Base-by-base conservation (phyloP, 768 basidiomycete genomes). In the Hericium erinaceus region DNA sequence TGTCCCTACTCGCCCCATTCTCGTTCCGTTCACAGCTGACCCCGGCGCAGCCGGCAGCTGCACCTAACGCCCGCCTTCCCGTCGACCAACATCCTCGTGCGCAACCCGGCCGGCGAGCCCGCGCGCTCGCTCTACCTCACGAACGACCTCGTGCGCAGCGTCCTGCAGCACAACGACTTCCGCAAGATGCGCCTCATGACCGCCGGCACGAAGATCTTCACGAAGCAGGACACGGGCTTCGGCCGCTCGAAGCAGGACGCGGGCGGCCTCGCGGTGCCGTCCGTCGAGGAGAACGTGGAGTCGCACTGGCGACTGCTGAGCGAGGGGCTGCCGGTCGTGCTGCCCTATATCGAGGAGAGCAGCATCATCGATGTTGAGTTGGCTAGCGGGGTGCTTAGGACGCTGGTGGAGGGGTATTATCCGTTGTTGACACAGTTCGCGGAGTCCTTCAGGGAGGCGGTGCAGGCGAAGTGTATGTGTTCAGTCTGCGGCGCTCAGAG, bases 201-300 rank as follows among this genome's bases (percentile, higher is more conserved):
- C 13, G 88, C 90, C n/a, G 97, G 97, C 18, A 93, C 94, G 41
- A 95, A 97, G 70, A 84, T 93, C 12, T 89, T 98, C 70, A 81
- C 84, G 6, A 89, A 92, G 66, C 95, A 98, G 69, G 95, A 95
- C 59, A 82, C 81, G 2, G 82, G 64, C 9, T 63, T 61, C 48
- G 62, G 62, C 16, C 54, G 48, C 18, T 13, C 38, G 10, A 48
- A n/a, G 15, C 53, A n/a, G 1, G 44, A 39, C 24, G 41, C n/a
- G 22, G 56, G 57, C 26, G 51, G 38, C 2, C 13, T 33, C 0
- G 26, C 13, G 4, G 61, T 55, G 18, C 40, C 65, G 48, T 68
- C 66, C 48, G 41, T 26, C 26, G 28, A 51, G 13, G 49, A 44
- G 20, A 63, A 56, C 71, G 76, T 70, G 67, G 80, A 83, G 22